Conservation (phyloP, 2,329 filamentous ascomycete species). For the Catunica adiposa region DNA sequence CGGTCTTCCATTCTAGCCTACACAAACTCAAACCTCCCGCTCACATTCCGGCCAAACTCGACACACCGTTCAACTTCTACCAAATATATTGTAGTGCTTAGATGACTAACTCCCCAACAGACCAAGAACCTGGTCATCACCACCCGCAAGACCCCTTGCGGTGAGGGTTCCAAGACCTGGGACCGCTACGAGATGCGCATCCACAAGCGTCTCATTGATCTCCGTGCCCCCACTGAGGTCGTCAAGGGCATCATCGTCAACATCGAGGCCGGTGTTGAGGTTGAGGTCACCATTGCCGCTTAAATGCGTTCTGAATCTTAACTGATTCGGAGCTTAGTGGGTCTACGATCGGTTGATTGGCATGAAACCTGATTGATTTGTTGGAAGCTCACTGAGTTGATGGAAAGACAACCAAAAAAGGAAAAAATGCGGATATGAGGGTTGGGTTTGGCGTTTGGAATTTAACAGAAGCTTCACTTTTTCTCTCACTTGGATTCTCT, state of each 20-base stretch:
- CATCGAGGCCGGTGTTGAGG: constrained; percentile 86
- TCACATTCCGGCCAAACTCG: not conserved
- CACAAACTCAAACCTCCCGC: too few relatives aligned
- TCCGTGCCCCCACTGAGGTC: constrained; percentile 94
- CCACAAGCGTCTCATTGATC: constrained; percentile 95
- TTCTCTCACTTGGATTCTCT: constrained; percentile 2
- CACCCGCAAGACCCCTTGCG: constrained; percentile 97
- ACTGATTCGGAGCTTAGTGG: not conserved
- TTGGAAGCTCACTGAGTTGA: not conserved
- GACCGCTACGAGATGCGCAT: constrained; percentile 98
- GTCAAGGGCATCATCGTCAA: constrained; percentile 96
- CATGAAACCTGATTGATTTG: not conserved
- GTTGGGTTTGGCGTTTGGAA: constrained; percentile 9
- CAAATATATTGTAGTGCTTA: not conserved
- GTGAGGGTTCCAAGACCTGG: constrained; percentile 99
- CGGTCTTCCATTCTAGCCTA: too few relatives aligned
- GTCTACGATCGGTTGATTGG: not conserved
- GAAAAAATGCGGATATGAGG: constrained; percentile 9
- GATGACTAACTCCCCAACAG: constrained; percentile 23
- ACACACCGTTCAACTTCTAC: not conserved
- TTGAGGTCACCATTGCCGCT: constrained; percentile 82
- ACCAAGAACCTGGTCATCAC: constrained; percentile 95
- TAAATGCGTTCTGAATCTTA: constrained; percentile 27
- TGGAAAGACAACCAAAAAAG: constrained; percentile 11
- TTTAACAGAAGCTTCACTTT: constrained; percentile 10